Evolutionary conservation across 116 monocot species (phyloP), one percentile per base, ranked within the genome.

Genomic region (Trichopus zeylanicus): DNA sequence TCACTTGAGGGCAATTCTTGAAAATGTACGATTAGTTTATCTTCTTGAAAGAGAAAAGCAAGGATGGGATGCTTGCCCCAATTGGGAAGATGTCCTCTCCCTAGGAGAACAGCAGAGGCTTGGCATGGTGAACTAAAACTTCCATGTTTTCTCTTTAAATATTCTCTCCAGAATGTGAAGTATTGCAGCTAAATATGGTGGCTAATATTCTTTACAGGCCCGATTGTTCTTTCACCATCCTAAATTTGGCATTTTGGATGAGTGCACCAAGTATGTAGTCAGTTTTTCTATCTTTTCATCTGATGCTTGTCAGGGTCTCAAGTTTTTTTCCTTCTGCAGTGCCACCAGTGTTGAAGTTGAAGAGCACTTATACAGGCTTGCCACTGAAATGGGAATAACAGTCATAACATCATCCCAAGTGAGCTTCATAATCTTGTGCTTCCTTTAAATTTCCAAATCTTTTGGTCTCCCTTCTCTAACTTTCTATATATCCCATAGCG

Each of bases 301-400:
- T 61, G 12, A 8, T 42, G 42, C 42, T 16, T 42, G 22, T 13
- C 0, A 33, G 12, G 24, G 3, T 20, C 30, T 37, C 28, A 34
- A 38, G 10, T 46, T 29, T 15, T 60, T 54, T 29, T 58, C 53
- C 31, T 42, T 49, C 47, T 67, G 19, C 82, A 97, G 97, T 69
- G 97, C 97, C 6, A 97, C 91, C 5, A 97, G 97, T 59, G 97
- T 97, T 29, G 97, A 97, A 69, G 78, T 97, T 26, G 97, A 97
- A 77, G 91, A 97, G 64, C 91, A 97, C 64, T 33, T 98, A n/a
- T 98, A 98, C 77, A 98, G 73, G 42, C 57, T 91, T 30, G 97
- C 97, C 63, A 75, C 69, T 26, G 75, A 82, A 55, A 77, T 82
- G 70, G 91, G 88, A 26, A 91, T 98, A 53, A 98, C 97, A 1